Evolutionary conservation across 257 asterid genomes (phyloP).

Genomic region (Rauvolfia tetraphylla): DNA sequence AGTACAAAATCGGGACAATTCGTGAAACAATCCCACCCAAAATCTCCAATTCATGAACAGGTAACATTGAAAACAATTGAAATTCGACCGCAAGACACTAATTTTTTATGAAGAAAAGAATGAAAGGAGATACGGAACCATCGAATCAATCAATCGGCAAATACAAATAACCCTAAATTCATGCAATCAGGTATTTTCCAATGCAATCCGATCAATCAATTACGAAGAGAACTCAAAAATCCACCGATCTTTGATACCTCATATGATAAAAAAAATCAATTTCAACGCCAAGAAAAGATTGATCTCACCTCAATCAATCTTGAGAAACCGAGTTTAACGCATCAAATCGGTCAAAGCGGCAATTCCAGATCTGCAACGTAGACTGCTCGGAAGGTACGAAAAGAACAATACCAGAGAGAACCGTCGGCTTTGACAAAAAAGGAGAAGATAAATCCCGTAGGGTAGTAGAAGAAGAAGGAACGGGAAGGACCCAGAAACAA

Average conservation of each 20-base stretch:
- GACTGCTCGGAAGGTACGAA: not conserved
- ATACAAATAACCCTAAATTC: not conserved
- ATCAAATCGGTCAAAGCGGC: conserved; percentile 4
- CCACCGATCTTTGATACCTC: not conserved
- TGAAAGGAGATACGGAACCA: not conserved
- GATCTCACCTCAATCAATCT: conserved; percentile 9
- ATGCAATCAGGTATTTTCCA: not conserved
- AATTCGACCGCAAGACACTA: not conserved
- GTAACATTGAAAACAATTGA: not conserved
- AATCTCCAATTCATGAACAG: not conserved
- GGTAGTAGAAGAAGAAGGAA: conserved; percentile 19
- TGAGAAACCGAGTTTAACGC: not conserved
- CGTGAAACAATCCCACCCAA: not conserved
- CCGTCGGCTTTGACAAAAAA: conserved; percentile 3
- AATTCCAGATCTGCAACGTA: conserved; percentile 11
- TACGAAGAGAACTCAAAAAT: not conserved
- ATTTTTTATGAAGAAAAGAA: not conserved
- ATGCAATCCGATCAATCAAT: not conserved
- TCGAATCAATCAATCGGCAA: not conserved
- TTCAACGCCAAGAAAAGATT: not conserved
- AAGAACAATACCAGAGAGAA: conserved; percentile 9
- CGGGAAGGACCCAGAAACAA: conserved; percentile 35
- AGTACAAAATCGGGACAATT: not conserved
- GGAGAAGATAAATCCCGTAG: conserved; percentile 13
- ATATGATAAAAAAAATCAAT: conserved; percentile 24